These are phyloP conservation scores for Sporothrix pseudoabietina DNA, from an alignment of 2,329 filamentous ascomycete species.

Conservation along the genomic window DNA sequence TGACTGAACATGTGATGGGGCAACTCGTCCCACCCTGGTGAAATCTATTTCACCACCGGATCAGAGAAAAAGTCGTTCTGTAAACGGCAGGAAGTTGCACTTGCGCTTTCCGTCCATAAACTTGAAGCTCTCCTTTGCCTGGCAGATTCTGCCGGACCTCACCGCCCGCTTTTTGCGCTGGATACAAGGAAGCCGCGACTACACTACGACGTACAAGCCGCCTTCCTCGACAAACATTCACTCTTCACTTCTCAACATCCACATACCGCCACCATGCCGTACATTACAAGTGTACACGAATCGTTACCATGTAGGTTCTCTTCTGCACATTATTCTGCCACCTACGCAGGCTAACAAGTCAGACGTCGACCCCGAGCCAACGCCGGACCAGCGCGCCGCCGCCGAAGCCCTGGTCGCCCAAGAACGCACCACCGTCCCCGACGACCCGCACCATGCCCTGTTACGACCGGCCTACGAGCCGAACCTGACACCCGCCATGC, in stretches of 20 bases:
- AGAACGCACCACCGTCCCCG: slow-evolving; percentile 56
- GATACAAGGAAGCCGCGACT: neutral
- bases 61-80: no score
- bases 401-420: slow-evolving; percentile 70
- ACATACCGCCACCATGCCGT: slow-evolving; percentile 56
- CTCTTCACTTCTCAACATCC: neutral
- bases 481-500: slow-evolving; percentile 66
- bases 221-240: neutral
- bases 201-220: neutral
- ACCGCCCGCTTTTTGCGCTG: neutral
- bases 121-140: no score
- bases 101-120: no score
- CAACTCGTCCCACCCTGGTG: no score
- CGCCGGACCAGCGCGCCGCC: slow-evolving; percentile 61
- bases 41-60: no score
- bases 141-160: neutral
- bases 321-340: slow-evolving; percentile 26
- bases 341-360: slow-evolving; percentile 32
- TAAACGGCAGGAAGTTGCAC: no score
- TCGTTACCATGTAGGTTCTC: slow-evolving; percentile 72
- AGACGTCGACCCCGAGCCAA: slow-evolving; percentile 82
- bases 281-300: slow-evolving; percentile 71
- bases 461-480: slow-evolving; percentile 57
- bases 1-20: no score
- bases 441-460: slow-evolving; percentile 57